Evolutionary conservation across 345 rosid species (phyloP), one percentile per base, ranked within the genome.

Genomic region (Dimocarpus longan): DNA sequence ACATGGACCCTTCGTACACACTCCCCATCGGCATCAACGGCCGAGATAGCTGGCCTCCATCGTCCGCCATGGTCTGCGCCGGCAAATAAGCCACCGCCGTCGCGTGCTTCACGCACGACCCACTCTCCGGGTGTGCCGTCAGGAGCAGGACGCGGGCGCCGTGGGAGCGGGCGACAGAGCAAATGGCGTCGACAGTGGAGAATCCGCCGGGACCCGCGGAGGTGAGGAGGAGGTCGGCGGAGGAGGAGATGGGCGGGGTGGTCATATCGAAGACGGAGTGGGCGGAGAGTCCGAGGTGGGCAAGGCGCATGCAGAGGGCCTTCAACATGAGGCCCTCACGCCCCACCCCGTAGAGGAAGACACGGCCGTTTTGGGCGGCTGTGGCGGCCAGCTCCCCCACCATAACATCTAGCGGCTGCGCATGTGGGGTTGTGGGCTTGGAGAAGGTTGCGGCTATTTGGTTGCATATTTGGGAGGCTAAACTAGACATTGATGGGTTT

Each of bases 1-100:
- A 95, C 93, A 92, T 50, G 5, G 93, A 91, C 68, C 98, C 97
- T 85, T 93, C 98, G 71, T 90, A 95, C 37, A 89, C 89, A 84
- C 97, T 95, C 54, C 96, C 98, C 98, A 93, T 95, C 65, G 98
- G 99, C 85, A 95, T 76, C 87, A 95, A 72, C 80, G 72, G 71
- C 81, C 93, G 75, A 0, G 79, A 28, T 10, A 44, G 67, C 40
- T 16, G 74, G 77, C 32, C 70, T 5, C 13, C 84, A 56, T 89
- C 93, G 43, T 86, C 82, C 6, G 95, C 96, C 97, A 93, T 93
- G 11, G 98, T 95, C 86, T 89, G 92, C 13, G 97, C 98, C 42
- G 95, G 92, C 39, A 92, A 85, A 74, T 87, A 90, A 54, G 91
- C 92, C 32, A 91, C 95, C 46, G 52, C 84, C 56, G 83, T 89